Conservation (phyloP, 139 green algal species). For the Mychonastes homosphaera region DNA sequence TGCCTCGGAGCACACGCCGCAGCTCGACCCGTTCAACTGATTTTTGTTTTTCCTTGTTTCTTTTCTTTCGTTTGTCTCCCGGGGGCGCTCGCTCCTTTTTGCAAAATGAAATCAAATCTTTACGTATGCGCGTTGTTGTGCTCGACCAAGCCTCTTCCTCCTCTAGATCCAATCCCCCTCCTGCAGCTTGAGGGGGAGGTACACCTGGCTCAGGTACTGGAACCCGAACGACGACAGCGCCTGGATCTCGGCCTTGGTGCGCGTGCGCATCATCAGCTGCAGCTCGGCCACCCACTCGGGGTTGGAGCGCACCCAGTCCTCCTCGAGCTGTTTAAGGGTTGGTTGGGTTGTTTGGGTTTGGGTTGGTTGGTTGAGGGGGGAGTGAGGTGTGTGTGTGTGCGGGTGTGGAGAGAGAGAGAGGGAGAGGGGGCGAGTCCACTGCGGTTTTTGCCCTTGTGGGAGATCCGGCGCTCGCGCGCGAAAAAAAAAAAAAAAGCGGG, state of each 20-base stretch:
- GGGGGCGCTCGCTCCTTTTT: too few species aligned
- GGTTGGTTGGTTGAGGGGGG: neutral
- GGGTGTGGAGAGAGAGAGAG: neutral
- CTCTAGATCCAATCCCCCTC: conserved; percentile 84
- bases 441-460: conserved; percentile 1
- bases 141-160: too few species aligned
- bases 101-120: too few species aligned
- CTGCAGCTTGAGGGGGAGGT: conserved; percentile 87
- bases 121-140: too few species aligned
- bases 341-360: neutral
- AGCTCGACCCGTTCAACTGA: conserved; percentile 76
- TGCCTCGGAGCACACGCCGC: conserved; percentile 85
- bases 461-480: too few species aligned
- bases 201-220: conserved; percentile 80
- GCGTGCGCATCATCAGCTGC: conserved; percentile 84
- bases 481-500: too few species aligned
- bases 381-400: neutral
- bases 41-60: too few species aligned
- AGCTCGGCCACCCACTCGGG: conserved; percentile 90
- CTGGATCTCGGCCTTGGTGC: conserved; percentile 96
- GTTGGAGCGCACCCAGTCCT: conserved; percentile 90
- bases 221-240: conserved; percentile 89
- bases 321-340: conserved; percentile 61
- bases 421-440: neutral
- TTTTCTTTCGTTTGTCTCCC: too few species aligned